Base-by-base conservation (phyloP, 2,329 filamentous ascomycete species). In the Gaeumannomyces tritici region DNA sequence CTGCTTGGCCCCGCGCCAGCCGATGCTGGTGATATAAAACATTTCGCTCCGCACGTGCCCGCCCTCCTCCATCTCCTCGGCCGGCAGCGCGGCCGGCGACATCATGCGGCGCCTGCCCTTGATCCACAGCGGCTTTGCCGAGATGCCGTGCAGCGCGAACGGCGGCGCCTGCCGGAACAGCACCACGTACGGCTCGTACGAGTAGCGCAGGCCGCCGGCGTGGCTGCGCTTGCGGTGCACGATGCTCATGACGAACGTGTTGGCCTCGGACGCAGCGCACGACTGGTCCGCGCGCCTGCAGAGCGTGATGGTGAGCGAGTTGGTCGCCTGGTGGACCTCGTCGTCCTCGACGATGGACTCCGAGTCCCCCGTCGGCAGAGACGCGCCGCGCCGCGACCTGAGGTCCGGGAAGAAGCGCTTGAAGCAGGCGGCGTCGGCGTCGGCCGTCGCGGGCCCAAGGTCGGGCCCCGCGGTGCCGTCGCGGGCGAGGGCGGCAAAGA, bases 281-380 rank as follows among this genome's bases (percentile, higher is more conserved):
- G 24, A 61, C 0, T 71, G 66, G 56, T 85, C 81, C 2, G 71
- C 65, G 2, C 80, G 75, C 11, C 72, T 71, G 71, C 84, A 86
- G 61, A 85, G 72, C 2, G 83, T 86, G 51, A 86, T 71, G 1
- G 76, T 71, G 0, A 86, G 73, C 2, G 82, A 83, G 69, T 87
- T 87, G 26, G 82, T 85, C 7, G 83, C 79, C 69, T 87, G 83
- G 67, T 86, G 83, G 33, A 85, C 77, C 0, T 76, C 80, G 68
- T 83, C 79, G 27, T 74, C 64, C 0, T 67, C 64, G 0, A 67
- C 67, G 0, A 68, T 67, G 0, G 55, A n/a, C 18, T 4, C 55
- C 2, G n/a, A n/a, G 3, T 4, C 2, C 1, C 47, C 51, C 1
- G 60, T 3, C n/a, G 26, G 26, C 12, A 21, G 15, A 7, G n/a